A percentile compares a stretch with the other conserved stretches of the same genome.
Evolutionary conservation across 2,329 filamentous ascomycete genomes (phyloP).

Genomic region (Penicillium sp.): DNA sequence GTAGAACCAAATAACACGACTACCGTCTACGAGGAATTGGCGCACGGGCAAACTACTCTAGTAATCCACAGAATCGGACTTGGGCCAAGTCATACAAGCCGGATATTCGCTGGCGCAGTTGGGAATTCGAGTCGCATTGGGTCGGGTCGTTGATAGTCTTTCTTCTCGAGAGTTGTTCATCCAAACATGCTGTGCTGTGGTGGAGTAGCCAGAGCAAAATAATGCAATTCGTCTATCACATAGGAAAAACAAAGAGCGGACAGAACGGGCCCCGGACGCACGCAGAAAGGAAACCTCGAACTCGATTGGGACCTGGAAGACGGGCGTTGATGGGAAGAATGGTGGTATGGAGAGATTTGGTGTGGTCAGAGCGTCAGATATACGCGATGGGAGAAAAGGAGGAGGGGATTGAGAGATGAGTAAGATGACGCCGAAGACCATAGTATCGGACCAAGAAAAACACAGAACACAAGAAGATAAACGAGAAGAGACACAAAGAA

Average conservation of each 20-base stretch:
- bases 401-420: slow-evolving; percentile 14
- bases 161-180: background rate
- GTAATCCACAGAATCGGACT: too few relatives aligned
- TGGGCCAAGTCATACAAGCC: background rate
- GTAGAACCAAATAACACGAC: background rate
- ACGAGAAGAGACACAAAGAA: background rate
- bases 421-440: slow-evolving; percentile 9
- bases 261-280: slow-evolving; percentile 7
- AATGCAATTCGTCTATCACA: slow-evolving; percentile 34
- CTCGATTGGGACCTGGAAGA: slow-evolving; percentile 24
- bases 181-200: slow-evolving; percentile 31
- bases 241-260: slow-evolving; percentile 13
- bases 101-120: background rate
- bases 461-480: slow-evolving; percentile 22
- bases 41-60: background rate
- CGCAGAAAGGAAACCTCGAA: slow-evolving; percentile 16
- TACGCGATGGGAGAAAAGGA: slow-evolving; percentile 41
- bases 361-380: slow-evolving; percentile 43
- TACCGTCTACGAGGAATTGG: background rate
- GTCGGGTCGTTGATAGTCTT: background rate
- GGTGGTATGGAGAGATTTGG: slow-evolving; percentile 40
- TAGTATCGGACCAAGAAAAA: slow-evolving; percentile 32
- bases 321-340: slow-evolving; percentile 32
- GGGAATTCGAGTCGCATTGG: slow-evolving; percentile 9
- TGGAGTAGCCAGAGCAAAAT: slow-evolving; percentile 33